Conservation (phyloP, 2,329 filamentous ascomycete species). For the Paracorniculantispora psalliotae region DNA sequence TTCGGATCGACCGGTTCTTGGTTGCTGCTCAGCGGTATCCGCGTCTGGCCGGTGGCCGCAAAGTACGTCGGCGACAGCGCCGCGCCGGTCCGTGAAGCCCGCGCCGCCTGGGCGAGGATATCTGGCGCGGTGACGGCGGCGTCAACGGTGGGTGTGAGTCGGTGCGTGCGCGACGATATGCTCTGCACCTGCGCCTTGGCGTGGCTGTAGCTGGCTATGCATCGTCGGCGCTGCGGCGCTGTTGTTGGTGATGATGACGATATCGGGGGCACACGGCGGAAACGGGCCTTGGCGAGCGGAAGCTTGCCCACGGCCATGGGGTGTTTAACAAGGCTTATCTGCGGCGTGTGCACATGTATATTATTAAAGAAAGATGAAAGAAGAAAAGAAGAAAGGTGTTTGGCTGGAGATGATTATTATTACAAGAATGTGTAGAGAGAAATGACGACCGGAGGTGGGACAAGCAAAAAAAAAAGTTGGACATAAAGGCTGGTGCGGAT, state of each 20-base stretch:
- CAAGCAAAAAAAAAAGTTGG: not conserved
- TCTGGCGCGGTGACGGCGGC: slow-evolving; percentile 1
- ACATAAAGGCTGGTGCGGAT: not conserved
- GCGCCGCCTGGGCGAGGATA: slow-evolving; percentile 10
- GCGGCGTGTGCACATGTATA: not conserved
- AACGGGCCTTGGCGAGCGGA: slow-evolving; percentile 5
- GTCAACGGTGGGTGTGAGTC: not conserved
- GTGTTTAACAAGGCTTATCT: not conserved
- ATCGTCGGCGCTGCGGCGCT: slow-evolving; percentile 14
- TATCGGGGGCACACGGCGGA: not conserved
- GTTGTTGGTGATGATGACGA: not conserved
- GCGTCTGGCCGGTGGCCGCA: slow-evolving; percentile 25
- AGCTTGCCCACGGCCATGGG: not conserved
- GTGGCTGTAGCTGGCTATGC: slow-evolving; percentile 26
- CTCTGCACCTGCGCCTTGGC: slow-evolving; percentile 27
- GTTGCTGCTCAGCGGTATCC: slow-evolving; percentile 22
- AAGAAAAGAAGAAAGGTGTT: not conserved
- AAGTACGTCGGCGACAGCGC: slow-evolving; percentile 26
- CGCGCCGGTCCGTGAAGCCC: slow-evolving; percentile 7
- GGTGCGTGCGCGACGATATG: slow-evolving; percentile 8
- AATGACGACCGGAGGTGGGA: no score
- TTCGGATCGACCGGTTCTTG: slow-evolving; percentile 46
- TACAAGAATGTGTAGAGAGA: not conserved
- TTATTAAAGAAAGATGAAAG: not conserved
- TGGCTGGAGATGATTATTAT: no score